phyloP scores from a whole-genome alignment of 1,284 basidiomycete genomes.

The Volvariella surrecta region DNA sequence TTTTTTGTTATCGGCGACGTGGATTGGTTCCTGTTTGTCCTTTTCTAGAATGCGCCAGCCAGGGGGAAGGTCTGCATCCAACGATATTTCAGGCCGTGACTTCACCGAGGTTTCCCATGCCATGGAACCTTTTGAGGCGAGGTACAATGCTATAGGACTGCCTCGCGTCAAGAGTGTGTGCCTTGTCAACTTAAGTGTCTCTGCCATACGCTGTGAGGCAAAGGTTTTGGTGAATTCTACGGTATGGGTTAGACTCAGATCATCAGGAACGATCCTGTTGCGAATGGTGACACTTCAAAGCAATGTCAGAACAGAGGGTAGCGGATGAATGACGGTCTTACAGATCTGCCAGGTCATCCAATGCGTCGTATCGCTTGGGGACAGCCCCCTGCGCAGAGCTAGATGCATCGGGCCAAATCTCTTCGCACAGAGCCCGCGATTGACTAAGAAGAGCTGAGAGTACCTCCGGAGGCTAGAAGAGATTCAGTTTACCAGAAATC shows the following conservation, averaged over 20 bases:
- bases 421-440: constrained; percentile 24
- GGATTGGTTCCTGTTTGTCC: constrained; percentile 19
- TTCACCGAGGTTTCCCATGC: constrained; percentile 67
- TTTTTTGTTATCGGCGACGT: constrained; percentile 30
- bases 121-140: constrained; percentile 58
- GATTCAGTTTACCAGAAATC: constrained; percentile 7
- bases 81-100: constrained; percentile 35
- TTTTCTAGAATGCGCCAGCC: constrained; percentile 50
- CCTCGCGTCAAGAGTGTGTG: constrained; percentile 39
- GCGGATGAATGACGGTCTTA: constrained; percentile 28
- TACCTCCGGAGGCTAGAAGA: constrained; percentile 55
- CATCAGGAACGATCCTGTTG: constrained; percentile 32
- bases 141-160: constrained; percentile 58
- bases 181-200: constrained; percentile 53
- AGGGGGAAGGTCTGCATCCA: constrained; percentile 45
- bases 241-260: constrained; percentile 31
- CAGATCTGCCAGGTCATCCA: constrained; percentile 44
- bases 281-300: constrained; percentile 20
- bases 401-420: constrained; percentile 36
- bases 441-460: constrained; percentile 39
- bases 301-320: constrained; percentile 6
- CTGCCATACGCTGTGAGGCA: constrained; percentile 45
- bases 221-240: constrained; percentile 45
- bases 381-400: constrained; percentile 10
- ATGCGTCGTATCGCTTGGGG: constrained; percentile 29